Evolutionary conservation across 23 red algal genomes (phyloP).

Genomic region (Gracilaria gracilis): DNA sequence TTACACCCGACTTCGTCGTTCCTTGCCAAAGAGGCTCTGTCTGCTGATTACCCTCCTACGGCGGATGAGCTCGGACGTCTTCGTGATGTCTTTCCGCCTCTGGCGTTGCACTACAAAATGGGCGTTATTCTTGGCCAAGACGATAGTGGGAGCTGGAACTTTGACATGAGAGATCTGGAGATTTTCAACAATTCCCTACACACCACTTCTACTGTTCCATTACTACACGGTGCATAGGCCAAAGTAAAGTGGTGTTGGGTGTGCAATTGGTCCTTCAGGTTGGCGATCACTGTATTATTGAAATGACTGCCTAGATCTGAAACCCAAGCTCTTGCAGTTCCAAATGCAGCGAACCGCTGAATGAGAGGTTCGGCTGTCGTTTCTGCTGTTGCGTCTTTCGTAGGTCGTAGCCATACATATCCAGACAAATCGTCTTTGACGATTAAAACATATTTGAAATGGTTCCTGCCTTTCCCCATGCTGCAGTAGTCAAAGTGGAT

Average conservation of each 20-base stretch:
- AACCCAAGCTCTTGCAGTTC: neutral
- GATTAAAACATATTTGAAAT: slow-evolving; percentile 4
- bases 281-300: neutral
- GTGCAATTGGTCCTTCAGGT: neutral
- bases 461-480: slow-evolving; percentile 12
- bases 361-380: neutral
- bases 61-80: too few relatives aligned
- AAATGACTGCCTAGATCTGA: neutral
- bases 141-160: too few relatives aligned
- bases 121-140: too few relatives aligned
- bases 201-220: slow-evolving; percentile 11
- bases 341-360: slow-evolving; percentile 17
- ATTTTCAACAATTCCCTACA: neutral
- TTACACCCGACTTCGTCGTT: too few relatives aligned
- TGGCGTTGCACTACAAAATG: too few relatives aligned
- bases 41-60: too few relatives aligned
- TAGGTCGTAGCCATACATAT: slow-evolving; percentile 42
- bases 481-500: slow-evolving; percentile 31
- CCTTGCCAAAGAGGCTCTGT: too few relatives aligned
- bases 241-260: neutral
- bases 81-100: too few relatives aligned
- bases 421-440: slow-evolving; percentile 28
- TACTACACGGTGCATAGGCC: neutral
- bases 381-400: neutral
- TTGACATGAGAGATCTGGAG: too few relatives aligned